Evolutionary conservation across 192 early-diverging fungal species (phyloP).

Genomic region (Coemansia aciculifera): DNA sequence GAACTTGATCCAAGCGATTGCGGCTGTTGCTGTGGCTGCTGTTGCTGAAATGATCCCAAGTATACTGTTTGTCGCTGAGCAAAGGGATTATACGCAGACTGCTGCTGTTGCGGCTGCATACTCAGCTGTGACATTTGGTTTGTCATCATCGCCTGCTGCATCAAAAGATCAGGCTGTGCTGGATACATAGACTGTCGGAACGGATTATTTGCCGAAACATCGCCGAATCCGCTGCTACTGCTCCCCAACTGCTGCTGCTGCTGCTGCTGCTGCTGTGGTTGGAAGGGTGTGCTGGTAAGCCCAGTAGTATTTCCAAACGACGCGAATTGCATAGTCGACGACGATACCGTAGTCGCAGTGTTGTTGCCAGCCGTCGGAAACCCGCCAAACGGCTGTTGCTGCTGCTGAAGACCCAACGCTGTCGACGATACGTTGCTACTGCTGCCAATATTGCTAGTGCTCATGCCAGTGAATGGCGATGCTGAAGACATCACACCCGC

Average conservation of each 20-base stretch:
- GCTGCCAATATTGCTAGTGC: conserved; percentile 21
- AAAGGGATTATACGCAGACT: conserved; percentile 48
- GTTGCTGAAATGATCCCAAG: conserved; percentile 19
- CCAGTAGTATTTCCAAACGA: conserved; percentile 11
- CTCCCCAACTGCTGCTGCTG: background rate
- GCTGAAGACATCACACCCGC: background rate
- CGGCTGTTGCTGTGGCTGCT: conserved; percentile 11
- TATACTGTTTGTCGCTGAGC: conserved; percentile 56
- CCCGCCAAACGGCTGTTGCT: conserved; percentile 24
- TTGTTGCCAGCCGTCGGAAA: conserved; percentile 18
- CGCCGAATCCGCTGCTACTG: conserved; percentile 9
- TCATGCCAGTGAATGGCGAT: background rate
- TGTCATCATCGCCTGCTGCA: conserved; percentile 29
- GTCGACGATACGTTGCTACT: conserved; percentile 13
- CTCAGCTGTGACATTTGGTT: conserved; percentile 43
- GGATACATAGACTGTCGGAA: conserved; percentile 55
- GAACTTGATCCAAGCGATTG: background rate
- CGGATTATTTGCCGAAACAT: conserved; percentile 48
- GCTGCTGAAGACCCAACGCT: conserved; percentile 13
- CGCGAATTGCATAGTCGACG: conserved; percentile 6
- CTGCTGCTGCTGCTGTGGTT: conserved; percentile 2
- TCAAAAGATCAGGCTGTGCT: conserved; percentile 8
- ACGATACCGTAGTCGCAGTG: background rate
- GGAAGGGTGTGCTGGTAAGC: conserved; percentile 7
- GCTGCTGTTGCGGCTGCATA: conserved; percentile 28